phyloP scores from a whole-genome alignment of 2,329 filamentous ascomycete genomes.

The Neonectria magnoliae region DNA sequence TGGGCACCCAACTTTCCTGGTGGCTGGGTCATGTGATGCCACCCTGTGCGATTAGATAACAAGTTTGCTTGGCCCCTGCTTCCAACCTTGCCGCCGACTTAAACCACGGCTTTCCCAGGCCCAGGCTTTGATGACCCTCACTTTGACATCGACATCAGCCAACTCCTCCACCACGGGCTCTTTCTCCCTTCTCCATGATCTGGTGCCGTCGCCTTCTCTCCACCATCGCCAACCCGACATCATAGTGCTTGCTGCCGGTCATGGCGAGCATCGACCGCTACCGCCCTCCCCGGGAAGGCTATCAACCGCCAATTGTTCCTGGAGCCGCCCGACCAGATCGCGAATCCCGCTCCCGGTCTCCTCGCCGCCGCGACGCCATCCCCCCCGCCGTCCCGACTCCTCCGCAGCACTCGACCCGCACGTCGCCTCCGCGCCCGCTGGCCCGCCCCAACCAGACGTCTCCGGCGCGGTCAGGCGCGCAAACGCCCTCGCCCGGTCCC shows the following conservation, averaged over 20 bases:
- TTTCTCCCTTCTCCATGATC: conserved; percentile 41
- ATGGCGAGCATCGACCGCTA: conserved; percentile 72
- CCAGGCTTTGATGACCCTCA: conserved; percentile 23
- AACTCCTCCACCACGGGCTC: not conserved
- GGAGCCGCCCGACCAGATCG: conserved; percentile 53
- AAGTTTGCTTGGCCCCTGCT: conserved; percentile 30
- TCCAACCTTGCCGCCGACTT: conserved; percentile 35
- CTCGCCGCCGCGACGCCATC: conserved; percentile 60
- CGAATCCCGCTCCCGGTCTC: conserved; percentile 59
- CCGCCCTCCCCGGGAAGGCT: conserved; percentile 65
- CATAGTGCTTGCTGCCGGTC: conserved; percentile 35
- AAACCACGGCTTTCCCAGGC: conserved; percentile 20
- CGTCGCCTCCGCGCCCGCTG: conserved; percentile 63
- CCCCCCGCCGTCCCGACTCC: conserved; percentile 71
- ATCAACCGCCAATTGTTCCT: conserved; percentile 62
- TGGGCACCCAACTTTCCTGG: conserved; percentile 12
- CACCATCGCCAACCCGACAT: conserved; percentile 40
- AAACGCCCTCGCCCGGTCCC: conserved; percentile 49
- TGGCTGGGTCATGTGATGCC: conserved; percentile 36
- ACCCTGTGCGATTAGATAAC: conserved; percentile 41
- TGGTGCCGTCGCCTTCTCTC: conserved; percentile 25
- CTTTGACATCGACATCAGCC: conserved; percentile 17
- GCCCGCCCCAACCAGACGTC: conserved; percentile 56
- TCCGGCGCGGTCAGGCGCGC: conserved; percentile 52
- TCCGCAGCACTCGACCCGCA: conserved; percentile 64